Evolutionary conservation across 495 filamentous ascomycete species (phyloP).

Genomic region (Durotheca rogersii): DNA sequence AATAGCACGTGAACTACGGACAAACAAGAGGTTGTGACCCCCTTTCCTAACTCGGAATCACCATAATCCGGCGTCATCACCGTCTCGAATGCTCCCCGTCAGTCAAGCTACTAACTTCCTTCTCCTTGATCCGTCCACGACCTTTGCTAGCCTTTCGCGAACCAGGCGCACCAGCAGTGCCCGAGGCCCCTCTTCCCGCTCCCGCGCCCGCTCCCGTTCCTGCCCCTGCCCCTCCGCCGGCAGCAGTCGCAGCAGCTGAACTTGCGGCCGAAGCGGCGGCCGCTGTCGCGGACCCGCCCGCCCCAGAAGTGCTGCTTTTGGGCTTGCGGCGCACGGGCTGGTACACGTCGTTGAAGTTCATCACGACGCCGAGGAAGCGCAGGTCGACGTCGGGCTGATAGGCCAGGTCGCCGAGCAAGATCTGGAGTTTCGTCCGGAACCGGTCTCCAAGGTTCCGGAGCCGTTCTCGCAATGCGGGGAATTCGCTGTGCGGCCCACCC

Average conservation of each 20-base stretch:
- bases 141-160: too few species aligned
- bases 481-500: conserved; percentile 51
- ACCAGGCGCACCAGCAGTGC: too few species aligned
- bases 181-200: conserved; percentile 2
- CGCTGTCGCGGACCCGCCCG: too few species aligned
- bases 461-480: conserved; percentile 71
- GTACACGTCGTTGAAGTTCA: conserved; percentile 99
- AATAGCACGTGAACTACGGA: too few species aligned
- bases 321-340: conserved; percentile 65
- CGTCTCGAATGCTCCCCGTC: neutral
- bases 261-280: conserved; percentile 9
- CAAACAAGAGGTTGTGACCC: too few species aligned
- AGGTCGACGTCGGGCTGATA: conserved; percentile 95
- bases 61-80: neutral
- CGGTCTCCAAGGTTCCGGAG: conserved; percentile 67
- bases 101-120: neutral
- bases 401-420: conserved; percentile 82
- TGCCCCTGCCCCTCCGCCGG: neutral
- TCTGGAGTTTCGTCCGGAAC: conserved; percentile 73
- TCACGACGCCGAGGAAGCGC: conserved; percentile 89
- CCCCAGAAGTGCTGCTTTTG: too few species aligned
- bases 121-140: neutral
- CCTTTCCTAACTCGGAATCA: too few species aligned
- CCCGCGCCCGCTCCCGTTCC: neutral
- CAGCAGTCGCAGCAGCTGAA: neutral